Conservation (phyloP, 495 filamentous ascomycete species). For the Sphaerosporella brunnea region DNA sequence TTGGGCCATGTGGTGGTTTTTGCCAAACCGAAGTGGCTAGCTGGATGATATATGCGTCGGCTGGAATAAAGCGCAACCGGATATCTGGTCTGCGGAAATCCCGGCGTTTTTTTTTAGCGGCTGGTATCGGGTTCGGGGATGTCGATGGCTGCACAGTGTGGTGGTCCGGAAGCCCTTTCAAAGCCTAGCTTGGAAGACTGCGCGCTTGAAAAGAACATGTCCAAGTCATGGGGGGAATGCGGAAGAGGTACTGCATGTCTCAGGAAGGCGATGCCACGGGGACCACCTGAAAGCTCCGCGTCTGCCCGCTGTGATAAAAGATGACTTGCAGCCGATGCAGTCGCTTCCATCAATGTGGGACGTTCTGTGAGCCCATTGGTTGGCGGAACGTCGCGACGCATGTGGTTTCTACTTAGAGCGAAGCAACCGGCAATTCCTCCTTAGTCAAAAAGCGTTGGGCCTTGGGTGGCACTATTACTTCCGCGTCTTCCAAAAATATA, state of each 20-base stretch:
- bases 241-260: not conserved
- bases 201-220: not conserved
- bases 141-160: not conserved
- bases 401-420: conserved; percentile 1
- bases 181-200: not conserved
- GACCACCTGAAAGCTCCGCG: not conserved
- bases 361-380: not conserved
- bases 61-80: too few species aligned
- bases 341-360: not conserved
- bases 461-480: too few species aligned
- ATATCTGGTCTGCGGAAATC: too few species aligned
- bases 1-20: too few species aligned
- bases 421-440: too few species aligned
- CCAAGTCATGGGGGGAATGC: not conserved
- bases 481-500: too few species aligned
- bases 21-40: too few species aligned
- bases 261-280: not conserved
- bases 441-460: too few species aligned
- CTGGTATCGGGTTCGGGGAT: too few species aligned
- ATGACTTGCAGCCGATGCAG: conserved; percentile 1
- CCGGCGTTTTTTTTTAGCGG: too few species aligned
- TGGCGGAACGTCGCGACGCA: not conserved
- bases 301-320: not conserved
- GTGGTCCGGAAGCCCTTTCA: not conserved
- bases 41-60: too few species aligned